These are phyloP conservation scores for Eremomyces bilateralis DNA, from an alignment of 495 filamentous ascomycete genomes.

Conservation along the genomic window DNA sequence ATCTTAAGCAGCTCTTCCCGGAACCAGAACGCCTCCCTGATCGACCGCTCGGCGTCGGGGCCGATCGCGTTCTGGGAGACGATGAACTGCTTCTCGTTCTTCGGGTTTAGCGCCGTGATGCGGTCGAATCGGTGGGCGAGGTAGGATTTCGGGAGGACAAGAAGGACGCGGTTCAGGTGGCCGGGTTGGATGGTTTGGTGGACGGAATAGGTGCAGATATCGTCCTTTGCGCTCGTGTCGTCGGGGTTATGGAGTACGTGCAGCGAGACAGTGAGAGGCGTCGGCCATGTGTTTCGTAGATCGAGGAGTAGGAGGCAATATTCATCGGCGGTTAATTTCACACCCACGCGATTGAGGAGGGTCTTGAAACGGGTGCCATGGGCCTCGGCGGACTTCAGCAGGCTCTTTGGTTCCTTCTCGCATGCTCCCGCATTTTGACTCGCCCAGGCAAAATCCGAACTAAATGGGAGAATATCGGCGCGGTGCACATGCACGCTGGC, in stretches of 20 bases:
- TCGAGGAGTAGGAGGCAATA: constrained; percentile 69
- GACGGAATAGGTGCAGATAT: constrained; percentile 22
- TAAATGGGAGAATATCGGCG: constrained; percentile 58
- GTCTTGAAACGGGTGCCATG: constrained; percentile 9
- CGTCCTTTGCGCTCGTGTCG: constrained; percentile 4
- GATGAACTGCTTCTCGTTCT: constrained; percentile 66
- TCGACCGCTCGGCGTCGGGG: constrained; percentile 55
- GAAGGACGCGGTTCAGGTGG: constrained; percentile 51
- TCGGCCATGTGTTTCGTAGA: constrained; percentile 73
- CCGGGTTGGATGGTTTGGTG: constrained; percentile 50
- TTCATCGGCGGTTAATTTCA: constrained; percentile 23
- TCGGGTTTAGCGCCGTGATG: constrained; percentile 61
- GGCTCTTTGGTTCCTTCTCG: neutral
- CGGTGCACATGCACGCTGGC: constrained; percentile 62
- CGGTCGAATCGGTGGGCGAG: constrained; percentile 52
- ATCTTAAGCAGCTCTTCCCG: constrained; percentile 59
- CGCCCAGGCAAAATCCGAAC: constrained; percentile 31
- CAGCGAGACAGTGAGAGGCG: constrained; percentile 35
- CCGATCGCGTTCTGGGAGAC: constrained; percentile 59
- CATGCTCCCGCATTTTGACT: constrained; percentile 11
- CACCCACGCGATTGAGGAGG: constrained; percentile 5
- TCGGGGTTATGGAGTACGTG: constrained; percentile 22
- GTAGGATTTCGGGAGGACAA: constrained; percentile 57
- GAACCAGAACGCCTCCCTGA: constrained; percentile 81
- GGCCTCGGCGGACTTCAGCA: constrained; percentile 4